A percentile compares a stretch with the other conserved stretches of the same genome.
Evolutionary conservation across 2,329 filamentous ascomycete species (phyloP).

Genomic region (Huntiella bhutanensis): DNA sequence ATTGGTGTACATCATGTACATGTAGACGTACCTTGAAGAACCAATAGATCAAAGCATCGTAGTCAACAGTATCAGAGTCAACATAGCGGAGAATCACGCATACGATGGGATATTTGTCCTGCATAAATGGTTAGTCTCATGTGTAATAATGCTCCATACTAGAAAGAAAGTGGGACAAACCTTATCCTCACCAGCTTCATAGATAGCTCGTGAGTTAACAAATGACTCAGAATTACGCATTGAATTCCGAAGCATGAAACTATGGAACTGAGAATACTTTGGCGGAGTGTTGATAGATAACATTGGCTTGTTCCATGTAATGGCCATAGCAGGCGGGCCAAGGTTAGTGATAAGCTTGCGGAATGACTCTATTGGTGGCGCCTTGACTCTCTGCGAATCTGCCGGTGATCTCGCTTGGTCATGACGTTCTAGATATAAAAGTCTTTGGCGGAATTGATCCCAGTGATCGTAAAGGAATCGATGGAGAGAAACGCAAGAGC

Average conservation of each 20-base stretch:
- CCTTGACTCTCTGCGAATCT: slow-evolving; percentile 31
- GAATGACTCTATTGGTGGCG: slow-evolving; percentile 40
- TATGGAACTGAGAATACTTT: slow-evolving; percentile 48
- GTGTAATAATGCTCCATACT: neutral
- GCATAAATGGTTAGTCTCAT: neutral
- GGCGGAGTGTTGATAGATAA: slow-evolving; percentile 45
- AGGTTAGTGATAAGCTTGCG: slow-evolving; percentile 45
- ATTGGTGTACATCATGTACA: neutral
- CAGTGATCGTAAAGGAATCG: slow-evolving; percentile 53
- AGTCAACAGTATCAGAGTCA: slow-evolving; percentile 44
- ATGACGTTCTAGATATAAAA: slow-evolving; percentile 39
- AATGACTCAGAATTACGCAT: slow-evolving; percentile 46
- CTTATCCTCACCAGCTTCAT: slow-evolving; percentile 53
- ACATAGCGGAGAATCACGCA: slow-evolving; percentile 51
- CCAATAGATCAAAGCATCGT: slow-evolving; percentile 46
- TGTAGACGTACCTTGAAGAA: slow-evolving; percentile 39
- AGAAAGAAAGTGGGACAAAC: slow-evolving; percentile 17
- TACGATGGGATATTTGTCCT: slow-evolving; percentile 49
- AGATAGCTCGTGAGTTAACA: slow-evolving; percentile 44
- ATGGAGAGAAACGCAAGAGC: slow-evolving; percentile 50
- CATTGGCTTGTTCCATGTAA: slow-evolving; percentile 49
- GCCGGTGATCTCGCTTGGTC: slow-evolving; percentile 35
- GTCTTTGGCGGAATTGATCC: slow-evolving; percentile 48
- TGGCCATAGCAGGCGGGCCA: slow-evolving; percentile 46
- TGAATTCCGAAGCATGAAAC: slow-evolving; percentile 54